phyloP scores from a whole-genome alignment of 2,329 filamentous ascomycete species.

The Xenoacremonium recifei region DNA sequence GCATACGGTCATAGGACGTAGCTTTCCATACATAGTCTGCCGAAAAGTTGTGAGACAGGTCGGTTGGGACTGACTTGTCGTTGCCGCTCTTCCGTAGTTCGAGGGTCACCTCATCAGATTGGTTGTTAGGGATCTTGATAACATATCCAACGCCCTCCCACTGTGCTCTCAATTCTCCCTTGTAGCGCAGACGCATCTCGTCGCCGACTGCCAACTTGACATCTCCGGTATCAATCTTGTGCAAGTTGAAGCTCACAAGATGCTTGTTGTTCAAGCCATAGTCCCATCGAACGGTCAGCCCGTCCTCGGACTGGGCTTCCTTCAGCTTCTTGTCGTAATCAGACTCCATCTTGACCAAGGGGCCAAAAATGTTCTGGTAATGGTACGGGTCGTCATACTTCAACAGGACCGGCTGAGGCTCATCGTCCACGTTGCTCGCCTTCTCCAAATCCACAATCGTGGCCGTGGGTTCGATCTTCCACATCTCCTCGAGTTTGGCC shows the following conservation, averaged over 20 bases:
- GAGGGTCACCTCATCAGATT: conserved; percentile 95
- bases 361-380: conserved; percentile 98
- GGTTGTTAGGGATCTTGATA: conserved; percentile 98
- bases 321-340: conserved; percentile 99
- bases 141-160: conserved; percentile 99
- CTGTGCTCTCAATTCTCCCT: conserved; percentile 82
- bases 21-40: conserved; percentile 99
- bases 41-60: conserved; percentile 96
- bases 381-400: conserved; percentile 97
- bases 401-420: conserved; percentile 86
- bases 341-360: conserved; percentile 97
- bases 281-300: conserved; percentile 92
- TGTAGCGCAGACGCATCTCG: conserved; percentile 97
- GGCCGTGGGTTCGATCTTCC: conserved; percentile 90
- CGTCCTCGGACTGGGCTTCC: conserved; percentile 95
- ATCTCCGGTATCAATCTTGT: conserved; percentile 95
- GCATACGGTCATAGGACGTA: conserved; percentile 98
- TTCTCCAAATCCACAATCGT: conserved; percentile 92
- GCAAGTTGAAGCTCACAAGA: conserved; percentile 89
- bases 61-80: conserved; percentile 92
- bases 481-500: conserved; percentile 94
- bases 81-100: conserved; percentile 93
- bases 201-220: conserved; percentile 97
- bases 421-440: conserved; percentile 86
- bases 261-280: conserved; percentile 97